Base-by-base conservation (phyloP, 345 rosid genomes). In the Heritiera fomes region DNA sequence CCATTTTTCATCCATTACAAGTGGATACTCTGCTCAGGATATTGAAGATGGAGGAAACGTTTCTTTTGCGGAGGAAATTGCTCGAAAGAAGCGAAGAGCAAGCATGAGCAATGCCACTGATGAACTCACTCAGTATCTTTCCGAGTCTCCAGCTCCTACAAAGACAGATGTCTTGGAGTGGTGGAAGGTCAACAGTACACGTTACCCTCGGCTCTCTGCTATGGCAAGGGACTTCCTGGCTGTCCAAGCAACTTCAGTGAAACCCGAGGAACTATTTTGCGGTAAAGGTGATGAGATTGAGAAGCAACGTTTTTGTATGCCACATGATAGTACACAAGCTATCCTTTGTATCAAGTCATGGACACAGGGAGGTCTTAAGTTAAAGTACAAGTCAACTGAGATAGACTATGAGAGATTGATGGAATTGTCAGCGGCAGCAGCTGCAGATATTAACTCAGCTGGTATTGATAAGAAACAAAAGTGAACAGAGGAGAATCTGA, bases 221-320 rank as follows among this genome's bases (percentile, higher is more conserved):
- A 95, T 95, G 99, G 98, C 96, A 72, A 81, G 98, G 20, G 99
- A 95, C 77, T 95, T 91, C 84, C 84, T 95, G 78, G 88, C 94
- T 1, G 89, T 87, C 63, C 98, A 95, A 82, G 93, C 98, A 65
- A 93, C 93, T 75, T 92, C 97, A 17, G 86, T 89, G 62, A 83
- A 89, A 12, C 93, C 99, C 1, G 94, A 95, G 80, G 99, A 92
- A 73, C 78, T 92, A 14, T 95, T 93, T 79, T 90, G 92, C 76
- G 62, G 87, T 71, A 91, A 75, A 85, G 97, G 99, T 0, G 96
- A 92, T 47, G 94, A 93, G 85, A 82, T 84, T 45, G 89, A 91
- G 66, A 93, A 87, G 82, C 94, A 90, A 77, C 89, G 90, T 56
- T 82, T 86, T 75, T 86, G 90, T 55, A 84, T 95, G 90, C 94